These are phyloP conservation scores for Bolboschoenoplectus hybrid DNA, from an alignment of 202 grass and related monocot genomes.

Conservation along the genomic window DNA sequence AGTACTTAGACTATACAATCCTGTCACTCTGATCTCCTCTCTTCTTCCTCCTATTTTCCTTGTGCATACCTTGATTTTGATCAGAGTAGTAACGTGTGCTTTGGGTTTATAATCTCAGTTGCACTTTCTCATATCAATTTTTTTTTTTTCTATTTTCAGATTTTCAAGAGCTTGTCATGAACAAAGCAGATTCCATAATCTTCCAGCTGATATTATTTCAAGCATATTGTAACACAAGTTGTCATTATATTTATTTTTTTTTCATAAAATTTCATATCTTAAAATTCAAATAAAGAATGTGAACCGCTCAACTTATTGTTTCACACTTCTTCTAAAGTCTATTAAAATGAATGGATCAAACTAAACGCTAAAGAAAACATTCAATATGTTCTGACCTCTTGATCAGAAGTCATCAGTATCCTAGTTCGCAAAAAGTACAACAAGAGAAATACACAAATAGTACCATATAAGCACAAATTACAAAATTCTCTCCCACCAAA, in stretches of 20 bases:
- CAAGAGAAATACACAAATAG: neutral
- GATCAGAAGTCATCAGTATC: neutral
- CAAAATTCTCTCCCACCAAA: neutral
- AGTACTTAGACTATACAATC: too few species aligned
- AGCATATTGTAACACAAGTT: neutral
- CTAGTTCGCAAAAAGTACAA: neutral
- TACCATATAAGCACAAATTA: neutral
- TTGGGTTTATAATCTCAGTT: too few species aligned
- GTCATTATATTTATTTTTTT: neutral
- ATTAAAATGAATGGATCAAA: neutral
- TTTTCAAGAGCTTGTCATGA: too few species aligned
- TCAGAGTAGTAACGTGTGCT: too few species aligned
- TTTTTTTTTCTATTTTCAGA: too few species aligned
- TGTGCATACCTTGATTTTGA: too few species aligned
- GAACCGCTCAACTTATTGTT: neutral
- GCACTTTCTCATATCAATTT: too few species aligned
- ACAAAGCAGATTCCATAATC: too few species aligned
- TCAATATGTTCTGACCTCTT: neutral
- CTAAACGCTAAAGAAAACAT: neutral
- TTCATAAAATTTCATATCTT: neutral
- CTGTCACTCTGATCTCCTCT: too few species aligned
- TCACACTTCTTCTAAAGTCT: neutral
- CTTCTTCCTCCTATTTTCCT: too few species aligned
- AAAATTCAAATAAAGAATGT: neutral
- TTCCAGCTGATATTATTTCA: too few species aligned